Percentiles rank a stretch among this genome's conserved stretches.
phyloP scores from a whole-genome alignment of 331 rosid genomes.

The Acacia concinna region DNA sequence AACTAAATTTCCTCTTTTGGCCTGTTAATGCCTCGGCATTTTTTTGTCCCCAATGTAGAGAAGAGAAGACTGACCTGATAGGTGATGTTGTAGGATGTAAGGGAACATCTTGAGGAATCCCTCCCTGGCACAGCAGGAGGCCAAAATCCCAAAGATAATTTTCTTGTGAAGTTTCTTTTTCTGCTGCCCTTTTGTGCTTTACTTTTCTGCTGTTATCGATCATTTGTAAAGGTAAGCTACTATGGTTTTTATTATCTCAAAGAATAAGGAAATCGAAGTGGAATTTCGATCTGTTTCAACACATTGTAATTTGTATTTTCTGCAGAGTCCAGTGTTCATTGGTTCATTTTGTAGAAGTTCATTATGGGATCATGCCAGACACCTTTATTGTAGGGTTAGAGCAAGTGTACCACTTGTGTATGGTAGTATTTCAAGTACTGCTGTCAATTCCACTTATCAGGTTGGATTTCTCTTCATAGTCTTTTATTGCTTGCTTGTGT shows the following conservation, averaged over 20 bases:
- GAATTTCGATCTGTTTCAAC: slow-evolving; percentile 25
- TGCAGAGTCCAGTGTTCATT: slow-evolving; percentile 60
- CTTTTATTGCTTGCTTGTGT: slow-evolving; percentile 14
- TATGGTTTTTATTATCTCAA: slow-evolving; percentile 27
- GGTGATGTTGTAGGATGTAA: slow-evolving; percentile 63
- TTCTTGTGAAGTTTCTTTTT: slow-evolving; percentile 76
- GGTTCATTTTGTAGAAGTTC: slow-evolving; percentile 66
- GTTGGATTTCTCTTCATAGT: slow-evolving; percentile 40
- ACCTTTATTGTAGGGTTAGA: slow-evolving; percentile 70
- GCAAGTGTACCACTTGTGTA: slow-evolving; percentile 64
- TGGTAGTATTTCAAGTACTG: slow-evolving; percentile 57
- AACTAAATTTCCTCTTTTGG: slow-evolving; percentile 21
- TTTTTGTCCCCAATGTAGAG: not conserved
- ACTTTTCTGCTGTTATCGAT: slow-evolving; percentile 58
- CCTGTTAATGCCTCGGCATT: not conserved
- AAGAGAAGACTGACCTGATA: not conserved
- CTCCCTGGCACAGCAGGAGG: slow-evolving; percentile 95
- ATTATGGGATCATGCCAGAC: slow-evolving; percentile 60
- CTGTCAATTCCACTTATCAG: slow-evolving; percentile 58
- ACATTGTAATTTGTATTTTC: slow-evolving; percentile 27
- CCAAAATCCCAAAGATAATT: slow-evolving; percentile 70
- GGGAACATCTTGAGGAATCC: slow-evolving; percentile 75
- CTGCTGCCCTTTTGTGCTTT: slow-evolving; percentile 71
- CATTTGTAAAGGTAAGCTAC: slow-evolving; percentile 62
- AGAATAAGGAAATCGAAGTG: slow-evolving; percentile 5